A percentile compares a stretch with the other conserved stretches of the same genome.
Conservation (phyloP, 164 flowering plant genomes). For the Stephania cephalantha region DNA sequence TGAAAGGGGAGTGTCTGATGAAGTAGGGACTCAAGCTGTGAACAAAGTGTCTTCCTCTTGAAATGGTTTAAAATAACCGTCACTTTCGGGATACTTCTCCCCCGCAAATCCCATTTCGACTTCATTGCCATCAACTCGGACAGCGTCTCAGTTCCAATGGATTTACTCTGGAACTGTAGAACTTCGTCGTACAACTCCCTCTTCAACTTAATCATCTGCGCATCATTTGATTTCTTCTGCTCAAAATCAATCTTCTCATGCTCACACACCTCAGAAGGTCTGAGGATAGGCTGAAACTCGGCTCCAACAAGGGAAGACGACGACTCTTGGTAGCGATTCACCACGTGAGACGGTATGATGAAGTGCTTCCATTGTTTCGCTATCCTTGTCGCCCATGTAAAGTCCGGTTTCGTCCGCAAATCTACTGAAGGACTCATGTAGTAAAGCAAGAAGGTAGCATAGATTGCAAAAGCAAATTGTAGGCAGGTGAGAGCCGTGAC, state of each 20-base stretch:
- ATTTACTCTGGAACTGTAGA: conserved; percentile 54
- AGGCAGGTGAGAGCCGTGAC: conserved; percentile 74
- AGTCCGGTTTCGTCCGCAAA: conserved; percentile 61
- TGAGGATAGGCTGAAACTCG: conserved; percentile 21
- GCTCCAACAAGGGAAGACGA: conserved; percentile 25
- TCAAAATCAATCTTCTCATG: conserved; percentile 73
- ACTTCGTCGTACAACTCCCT: conserved; percentile 75
- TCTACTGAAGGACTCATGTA: conserved; percentile 85
- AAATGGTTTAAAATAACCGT: conserved; percentile 92
- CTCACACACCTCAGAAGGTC: conserved; percentile 63
- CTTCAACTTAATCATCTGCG: conserved; percentile 78
- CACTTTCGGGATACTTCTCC: conserved; percentile 56
- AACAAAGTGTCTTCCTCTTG: conserved; percentile 89
- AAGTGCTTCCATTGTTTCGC: conserved; percentile 71
- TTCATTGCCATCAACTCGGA: conserved; percentile 68
- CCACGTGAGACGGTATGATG: conserved; percentile 49
- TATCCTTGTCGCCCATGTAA: conserved; percentile 71
- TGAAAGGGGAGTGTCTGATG: conserved; percentile 85
- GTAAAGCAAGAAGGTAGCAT: conserved; percentile 79
- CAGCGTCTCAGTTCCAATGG: conserved; percentile 65
- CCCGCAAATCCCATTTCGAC: conserved; percentile 64
- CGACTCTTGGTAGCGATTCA: conserved; percentile 42
- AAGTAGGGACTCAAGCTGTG: conserved; percentile 82
- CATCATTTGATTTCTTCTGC: conserved; percentile 88
- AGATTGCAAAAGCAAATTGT: conserved; percentile 82